Percentiles rank a stretch among this genome's conserved stretches.
Conservation (phyloP, 495 filamentous ascomycete genomes). For the Cenococcum geophilum region DNA sequence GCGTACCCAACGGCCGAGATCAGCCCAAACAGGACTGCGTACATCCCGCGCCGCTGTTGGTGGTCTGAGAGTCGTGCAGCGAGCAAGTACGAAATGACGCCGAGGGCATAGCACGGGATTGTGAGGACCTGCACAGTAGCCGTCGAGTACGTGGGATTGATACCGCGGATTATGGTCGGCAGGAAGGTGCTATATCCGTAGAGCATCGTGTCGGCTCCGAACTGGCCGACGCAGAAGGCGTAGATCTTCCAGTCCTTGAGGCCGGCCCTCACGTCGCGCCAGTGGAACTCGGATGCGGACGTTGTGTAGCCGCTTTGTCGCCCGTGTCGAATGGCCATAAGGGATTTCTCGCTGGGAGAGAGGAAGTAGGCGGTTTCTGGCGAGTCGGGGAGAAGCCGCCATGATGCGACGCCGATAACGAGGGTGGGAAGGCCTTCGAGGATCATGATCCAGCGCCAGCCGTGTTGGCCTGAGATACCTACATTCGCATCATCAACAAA, state of each 20-base stretch:
- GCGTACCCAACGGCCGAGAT: conserved; percentile 64
- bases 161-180: conserved; percentile 67
- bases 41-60: conserved; percentile 55
- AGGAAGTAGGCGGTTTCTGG: conserved; percentile 43
- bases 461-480: conserved; percentile 53
- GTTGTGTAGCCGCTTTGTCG: conserved; percentile 52
- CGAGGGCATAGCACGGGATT: conserved; percentile 68
- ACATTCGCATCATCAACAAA: conserved; percentile 42
- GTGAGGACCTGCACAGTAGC: conserved; percentile 68
- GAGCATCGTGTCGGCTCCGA: conserved; percentile 65
- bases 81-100: conserved; percentile 58
- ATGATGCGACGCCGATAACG: conserved; percentile 53
- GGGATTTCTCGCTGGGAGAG: conserved; percentile 27
- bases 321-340: conserved; percentile 21
- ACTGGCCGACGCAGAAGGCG: conserved; percentile 60
- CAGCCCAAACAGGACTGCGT: conserved; percentile 50
- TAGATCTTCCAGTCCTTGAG: conserved; percentile 60
- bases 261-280: conserved; percentile 47
- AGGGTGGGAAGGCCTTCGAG: conserved; percentile 68
- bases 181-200: conserved; percentile 75
- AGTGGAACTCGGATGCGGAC: conserved; percentile 55
- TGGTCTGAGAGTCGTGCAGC: conserved; percentile 57
- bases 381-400: conserved; percentile 60
- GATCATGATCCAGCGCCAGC: conserved; percentile 64
- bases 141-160: conserved; percentile 52